Percentiles rank a stretch among this genome's conserved stretches.
Evolutionary conservation across 2,329 filamentous ascomycete genomes (phyloP).

Genomic region (Ophiostoma perfectum): DNA sequence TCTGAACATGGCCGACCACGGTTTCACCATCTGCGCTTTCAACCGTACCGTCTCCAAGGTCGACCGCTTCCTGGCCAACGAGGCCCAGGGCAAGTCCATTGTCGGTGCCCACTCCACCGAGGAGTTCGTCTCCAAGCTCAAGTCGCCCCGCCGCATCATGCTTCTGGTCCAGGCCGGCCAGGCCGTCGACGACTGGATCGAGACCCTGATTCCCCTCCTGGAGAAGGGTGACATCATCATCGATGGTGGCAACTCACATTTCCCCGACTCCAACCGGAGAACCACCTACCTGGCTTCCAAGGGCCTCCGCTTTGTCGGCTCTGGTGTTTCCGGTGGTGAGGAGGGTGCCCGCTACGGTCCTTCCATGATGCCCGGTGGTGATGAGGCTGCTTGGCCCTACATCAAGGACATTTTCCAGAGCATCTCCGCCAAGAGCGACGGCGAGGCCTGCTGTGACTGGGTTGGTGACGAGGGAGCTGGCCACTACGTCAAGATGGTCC

Average conservation of each 20-base stretch:
- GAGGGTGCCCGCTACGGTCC: conserved; percentile 97
- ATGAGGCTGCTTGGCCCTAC: conserved; percentile 94
- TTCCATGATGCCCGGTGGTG: conserved; percentile 97
- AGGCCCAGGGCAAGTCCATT: conserved; percentile 92
- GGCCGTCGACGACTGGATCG: conserved; percentile 98
- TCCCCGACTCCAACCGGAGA: conserved; percentile 96
- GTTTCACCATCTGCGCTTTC: conserved; percentile 96
- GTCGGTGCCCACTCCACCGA: conserved; percentile 88
- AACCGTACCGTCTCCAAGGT: conserved; percentile 99
- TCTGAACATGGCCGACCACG: conserved; percentile 81
- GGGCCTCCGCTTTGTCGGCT: conserved; percentile 92
- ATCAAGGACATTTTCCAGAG: conserved; percentile 99
- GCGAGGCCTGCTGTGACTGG: conserved; percentile 98
- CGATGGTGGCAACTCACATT: conserved; percentile 98
- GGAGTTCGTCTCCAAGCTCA: conserved; percentile 95
- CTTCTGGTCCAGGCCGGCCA: conserved; percentile 97
- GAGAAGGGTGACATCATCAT: conserved; percentile 96
- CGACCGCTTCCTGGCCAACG: conserved; percentile 85
- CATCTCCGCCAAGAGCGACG: conserved; percentile 95
- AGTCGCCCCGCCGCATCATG: conserved; percentile 96
- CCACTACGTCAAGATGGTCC: conserved; percentile 99
- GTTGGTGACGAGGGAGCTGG: conserved; percentile 98
- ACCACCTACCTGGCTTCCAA: conserved; percentile 80
- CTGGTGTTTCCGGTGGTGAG: conserved; percentile 97
- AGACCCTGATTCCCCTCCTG: conserved; percentile 79